Evolutionary conservation across 495 filamentous ascomycete species (phyloP).

Genomic region (Bathelium albidoporum): DNA sequence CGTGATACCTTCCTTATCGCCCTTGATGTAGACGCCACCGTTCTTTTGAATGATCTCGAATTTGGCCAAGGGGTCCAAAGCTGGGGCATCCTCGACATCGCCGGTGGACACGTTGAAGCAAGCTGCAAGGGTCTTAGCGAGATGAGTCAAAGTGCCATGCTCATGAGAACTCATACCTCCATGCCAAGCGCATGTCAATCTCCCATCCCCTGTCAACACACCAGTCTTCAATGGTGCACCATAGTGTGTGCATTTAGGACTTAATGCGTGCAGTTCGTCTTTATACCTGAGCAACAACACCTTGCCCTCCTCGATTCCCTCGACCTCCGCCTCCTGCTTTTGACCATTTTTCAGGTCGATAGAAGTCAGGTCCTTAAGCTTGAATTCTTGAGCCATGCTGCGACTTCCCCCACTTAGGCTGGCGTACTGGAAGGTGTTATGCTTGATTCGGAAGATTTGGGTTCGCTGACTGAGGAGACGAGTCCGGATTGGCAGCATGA

Average conservation of each 20-base stretch:
- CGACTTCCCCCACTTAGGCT: background rate
- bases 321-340: constrained; percentile 81
- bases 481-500: background rate
- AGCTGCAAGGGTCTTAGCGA: constrained; percentile 39
- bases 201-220: constrained; percentile 68
- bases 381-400: constrained; percentile 65
- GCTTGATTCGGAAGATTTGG: background rate
- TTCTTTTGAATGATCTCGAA: constrained; percentile 73
- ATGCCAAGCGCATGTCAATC: constrained; percentile 91
- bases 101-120: constrained; percentile 87
- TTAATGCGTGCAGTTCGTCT: constrained; percentile 65
- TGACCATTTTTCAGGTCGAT: constrained; percentile 65
- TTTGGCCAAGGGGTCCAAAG: constrained; percentile 66
- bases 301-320: constrained; percentile 76
- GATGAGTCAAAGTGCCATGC: background rate
- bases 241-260: constrained; percentile 88
- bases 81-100: constrained; percentile 90
- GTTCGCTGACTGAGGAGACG: background rate
- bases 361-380: constrained; percentile 67
- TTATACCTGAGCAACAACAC: constrained; percentile 71
- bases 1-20: constrained; percentile 71
- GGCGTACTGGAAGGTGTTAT: background rate
- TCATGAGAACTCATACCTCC: constrained; percentile 49
- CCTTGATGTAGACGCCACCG: constrained; percentile 74
- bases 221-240: constrained; percentile 80